Conservation (phyloP, 1,139 yeast species). For the Hanseniaspora gamundiae region DNA sequence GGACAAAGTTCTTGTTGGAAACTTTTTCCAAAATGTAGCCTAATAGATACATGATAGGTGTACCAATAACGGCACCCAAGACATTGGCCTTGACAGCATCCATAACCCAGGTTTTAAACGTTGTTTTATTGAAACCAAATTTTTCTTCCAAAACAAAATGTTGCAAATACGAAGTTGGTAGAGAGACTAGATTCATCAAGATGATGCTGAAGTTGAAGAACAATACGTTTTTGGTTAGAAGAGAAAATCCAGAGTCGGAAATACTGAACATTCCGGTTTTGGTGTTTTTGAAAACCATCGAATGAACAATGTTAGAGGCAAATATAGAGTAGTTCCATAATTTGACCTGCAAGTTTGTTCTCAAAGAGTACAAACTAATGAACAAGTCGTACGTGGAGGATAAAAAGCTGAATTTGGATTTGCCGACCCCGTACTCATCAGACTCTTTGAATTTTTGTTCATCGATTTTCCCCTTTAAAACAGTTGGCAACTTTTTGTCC, state of each 20-base stretch:
- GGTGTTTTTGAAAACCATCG: conserved; percentile 18
- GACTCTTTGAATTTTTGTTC: conserved; percentile 67
- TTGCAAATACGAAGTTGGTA: conserved; percentile 64
- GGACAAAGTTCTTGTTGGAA: conserved; percentile 52
- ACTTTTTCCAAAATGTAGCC: conserved; percentile 70
- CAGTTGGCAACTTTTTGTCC: conserved; percentile 37
- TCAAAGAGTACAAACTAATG: conserved; percentile 37
- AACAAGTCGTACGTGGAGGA: conserved; percentile 51
- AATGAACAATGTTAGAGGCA: conserved; percentile 34
- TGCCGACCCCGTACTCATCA: conserved; percentile 73
- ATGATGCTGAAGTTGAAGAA: conserved; percentile 43
- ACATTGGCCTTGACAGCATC: conserved; percentile 55
- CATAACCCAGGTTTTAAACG: conserved; percentile 53
- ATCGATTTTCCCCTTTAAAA: conserved; percentile 52
- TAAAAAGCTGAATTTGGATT: conserved; percentile 56
- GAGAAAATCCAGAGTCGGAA: conserved; percentile 32
- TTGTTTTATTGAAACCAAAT: conserved; percentile 85
- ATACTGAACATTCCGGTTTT: conserved; percentile 26
- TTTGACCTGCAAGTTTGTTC: conserved; percentile 54
- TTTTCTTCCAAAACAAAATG: conserved; percentile 85
- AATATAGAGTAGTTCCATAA: conserved; percentile 38
- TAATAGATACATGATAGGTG: conserved; percentile 63
- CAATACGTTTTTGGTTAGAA: conserved; percentile 55
- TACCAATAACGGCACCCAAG: conserved; percentile 47
- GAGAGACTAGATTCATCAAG: conserved; percentile 37